Evolutionary conservation across 176 grass and related monocot species (phyloP).

Genomic region (Eragrostis curvula): DNA sequence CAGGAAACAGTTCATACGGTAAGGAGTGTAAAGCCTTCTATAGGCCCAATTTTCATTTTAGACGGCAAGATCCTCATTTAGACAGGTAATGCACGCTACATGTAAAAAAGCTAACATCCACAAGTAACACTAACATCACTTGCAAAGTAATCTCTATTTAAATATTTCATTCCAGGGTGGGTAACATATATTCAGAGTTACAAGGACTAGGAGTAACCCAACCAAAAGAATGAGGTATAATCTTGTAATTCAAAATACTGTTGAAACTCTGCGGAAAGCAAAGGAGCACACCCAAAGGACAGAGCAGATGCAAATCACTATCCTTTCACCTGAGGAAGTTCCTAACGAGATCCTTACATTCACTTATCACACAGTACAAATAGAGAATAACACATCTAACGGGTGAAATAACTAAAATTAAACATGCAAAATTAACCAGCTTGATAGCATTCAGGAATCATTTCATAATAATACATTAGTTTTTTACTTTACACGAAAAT

Average conservation of each 20-base stretch:
- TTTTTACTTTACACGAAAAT: not conserved
- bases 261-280: not conserved
- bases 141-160: not conserved
- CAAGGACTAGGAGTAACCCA: not conserved
- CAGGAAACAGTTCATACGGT: not conserved
- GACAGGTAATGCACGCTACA: not conserved
- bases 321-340: constrained; percentile 8
- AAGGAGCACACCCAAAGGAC: not conserved
- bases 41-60: not conserved
- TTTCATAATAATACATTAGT: not conserved
- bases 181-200: not conserved
- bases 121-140: not conserved
- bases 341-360: not conserved
- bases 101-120: not conserved
- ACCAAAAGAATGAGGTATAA: constrained; percentile 2
- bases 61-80: not conserved
- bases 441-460: not conserved
- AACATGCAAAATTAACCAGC: not conserved
- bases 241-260: not conserved
- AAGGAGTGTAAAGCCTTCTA: not conserved
- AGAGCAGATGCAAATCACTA: not conserved
- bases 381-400: not conserved
- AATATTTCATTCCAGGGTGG: not conserved
- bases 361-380: not conserved
- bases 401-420: not conserved